These are phyloP conservation scores for Xerocomus potaroensis DNA, from an alignment of 768 basidiomycete genomes.

Conservation along the genomic window DNA sequence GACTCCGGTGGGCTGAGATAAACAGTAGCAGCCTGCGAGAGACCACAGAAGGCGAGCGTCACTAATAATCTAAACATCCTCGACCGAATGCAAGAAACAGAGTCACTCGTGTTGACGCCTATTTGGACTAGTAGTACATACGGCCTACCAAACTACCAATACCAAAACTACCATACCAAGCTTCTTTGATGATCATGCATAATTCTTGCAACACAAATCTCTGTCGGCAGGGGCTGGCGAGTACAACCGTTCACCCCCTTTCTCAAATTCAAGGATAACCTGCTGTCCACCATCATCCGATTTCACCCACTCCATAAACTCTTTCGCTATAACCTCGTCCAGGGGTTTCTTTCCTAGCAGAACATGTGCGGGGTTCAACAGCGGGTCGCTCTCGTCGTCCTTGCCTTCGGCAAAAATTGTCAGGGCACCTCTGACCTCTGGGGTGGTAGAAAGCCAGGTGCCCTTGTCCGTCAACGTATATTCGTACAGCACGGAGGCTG, in stretches of 20 bases:
- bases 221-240: slow-evolving; percentile 23
- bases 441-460: slow-evolving; percentile 42
- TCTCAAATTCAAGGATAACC: slow-evolving; percentile 38
- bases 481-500: slow-evolving; percentile 44
- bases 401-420: slow-evolving; percentile 39
- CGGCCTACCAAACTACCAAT: too few relatives aligned
- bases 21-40: slow-evolving; percentile 51
- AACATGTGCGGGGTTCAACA: slow-evolving; percentile 48
- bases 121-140: slow-evolving; percentile 20
- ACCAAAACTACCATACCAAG: too few relatives aligned
- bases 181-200: too few relatives aligned
- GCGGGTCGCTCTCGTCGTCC: slow-evolving; percentile 35
- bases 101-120: slow-evolving; percentile 12
- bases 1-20: slow-evolving; percentile 51
- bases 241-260: slow-evolving; percentile 32
- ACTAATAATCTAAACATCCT: slow-evolving; percentile 22
- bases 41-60: slow-evolving; percentile 27
- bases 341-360: slow-evolving; percentile 30
- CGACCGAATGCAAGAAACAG: not conserved
- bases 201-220: too few relatives aligned
- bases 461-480: slow-evolving; percentile 54
- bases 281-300: slow-evolving; percentile 40
- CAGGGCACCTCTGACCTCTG: slow-evolving; percentile 30
- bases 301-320: slow-evolving; percentile 45
- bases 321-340: slow-evolving; percentile 29